These are phyloP conservation scores for Rheum nobile DNA, from an alignment of 148 eudicot species.

Conservation along the genomic window DNA sequence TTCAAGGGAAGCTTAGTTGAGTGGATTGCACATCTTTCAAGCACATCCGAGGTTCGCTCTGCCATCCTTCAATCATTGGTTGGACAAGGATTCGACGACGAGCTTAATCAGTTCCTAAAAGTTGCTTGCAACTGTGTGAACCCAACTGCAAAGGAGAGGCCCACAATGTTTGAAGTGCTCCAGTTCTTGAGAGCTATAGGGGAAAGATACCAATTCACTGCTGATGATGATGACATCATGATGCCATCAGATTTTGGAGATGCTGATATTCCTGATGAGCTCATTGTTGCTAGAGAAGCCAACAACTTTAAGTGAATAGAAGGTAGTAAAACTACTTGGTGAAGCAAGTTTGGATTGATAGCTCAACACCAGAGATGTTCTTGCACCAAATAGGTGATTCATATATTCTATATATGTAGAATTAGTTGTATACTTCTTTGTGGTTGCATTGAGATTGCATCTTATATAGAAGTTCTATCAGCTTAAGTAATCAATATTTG, in stretches of 20 bases:
- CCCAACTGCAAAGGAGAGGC: constrained; percentile 28
- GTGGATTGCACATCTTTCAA: constrained; percentile 22
- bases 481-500: neutral
- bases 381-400: neutral
- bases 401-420: neutral
- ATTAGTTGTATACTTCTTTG: neutral
- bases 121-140: constrained; percentile 36
- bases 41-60: constrained; percentile 14
- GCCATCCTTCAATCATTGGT: constrained; percentile 25
- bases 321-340: neutral
- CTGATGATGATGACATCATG: constrained; percentile 34
- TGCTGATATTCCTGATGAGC: constrained; percentile 29
- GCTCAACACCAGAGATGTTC: neutral
- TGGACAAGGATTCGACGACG: constrained; percentile 24
- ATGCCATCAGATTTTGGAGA: constrained; percentile 20
- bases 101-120: constrained; percentile 28
- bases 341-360: neutral
- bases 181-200: constrained; percentile 39
- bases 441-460: neutral
- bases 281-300: constrained; percentile 31
- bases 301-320: constrained; percentile 6
- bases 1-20: constrained; percentile 47
- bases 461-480: neutral
- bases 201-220: constrained; percentile 31
- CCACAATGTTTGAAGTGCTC: constrained; percentile 45